These are phyloP conservation scores for Mycosphaerelloides madeirae DNA, from an alignment of 2,329 filamentous ascomycete species.

Conservation along the genomic window DNA sequence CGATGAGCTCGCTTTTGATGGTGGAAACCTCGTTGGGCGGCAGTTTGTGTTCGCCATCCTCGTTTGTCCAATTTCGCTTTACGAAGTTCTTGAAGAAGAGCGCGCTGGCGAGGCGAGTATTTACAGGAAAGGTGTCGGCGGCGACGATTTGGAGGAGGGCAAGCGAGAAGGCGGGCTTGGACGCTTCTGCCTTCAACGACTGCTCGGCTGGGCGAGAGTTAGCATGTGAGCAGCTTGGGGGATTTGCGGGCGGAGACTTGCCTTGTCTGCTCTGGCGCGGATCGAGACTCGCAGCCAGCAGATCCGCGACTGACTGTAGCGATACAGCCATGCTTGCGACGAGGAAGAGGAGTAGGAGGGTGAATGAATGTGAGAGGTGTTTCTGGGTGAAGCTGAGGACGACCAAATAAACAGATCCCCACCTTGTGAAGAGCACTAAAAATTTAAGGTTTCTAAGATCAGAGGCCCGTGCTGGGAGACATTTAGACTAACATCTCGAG, in stretches of 20 bases:
- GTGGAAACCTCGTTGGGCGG: slow-evolving; percentile 74
- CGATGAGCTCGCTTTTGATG: slow-evolving; percentile 93
- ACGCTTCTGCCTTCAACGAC: slow-evolving; percentile 71
- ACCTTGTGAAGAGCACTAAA: too few relatives aligned
- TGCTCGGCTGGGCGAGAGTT: slow-evolving; percentile 62
- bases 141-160: slow-evolving; percentile 83
- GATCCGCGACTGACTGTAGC: slow-evolving; percentile 64
- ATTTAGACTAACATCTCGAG: too few relatives aligned
- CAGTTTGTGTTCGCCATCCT: slow-evolving; percentile 90
- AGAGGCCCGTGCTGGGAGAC: too few relatives aligned
- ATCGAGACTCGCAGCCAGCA: slow-evolving; percentile 87
- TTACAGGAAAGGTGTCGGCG: slow-evolving; percentile 63
- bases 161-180: slow-evolving; percentile 82
- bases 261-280: slow-evolving; percentile 50
- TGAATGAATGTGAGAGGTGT: too few relatives aligned
- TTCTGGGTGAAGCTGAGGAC: too few relatives aligned
- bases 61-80: slow-evolving; percentile 88
- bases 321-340: slow-evolving; percentile 52
- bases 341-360: too few relatives aligned
- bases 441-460: too few relatives aligned
- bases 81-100: slow-evolving; percentile 99
- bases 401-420: too few relatives aligned
- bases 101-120: slow-evolving; percentile 79
- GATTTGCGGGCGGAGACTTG: too few relatives aligned
- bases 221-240: slow-evolving; percentile 4